phyloP scores from a whole-genome alignment of 176 grass and related monocot species.

The Phragmites australis region DNA sequence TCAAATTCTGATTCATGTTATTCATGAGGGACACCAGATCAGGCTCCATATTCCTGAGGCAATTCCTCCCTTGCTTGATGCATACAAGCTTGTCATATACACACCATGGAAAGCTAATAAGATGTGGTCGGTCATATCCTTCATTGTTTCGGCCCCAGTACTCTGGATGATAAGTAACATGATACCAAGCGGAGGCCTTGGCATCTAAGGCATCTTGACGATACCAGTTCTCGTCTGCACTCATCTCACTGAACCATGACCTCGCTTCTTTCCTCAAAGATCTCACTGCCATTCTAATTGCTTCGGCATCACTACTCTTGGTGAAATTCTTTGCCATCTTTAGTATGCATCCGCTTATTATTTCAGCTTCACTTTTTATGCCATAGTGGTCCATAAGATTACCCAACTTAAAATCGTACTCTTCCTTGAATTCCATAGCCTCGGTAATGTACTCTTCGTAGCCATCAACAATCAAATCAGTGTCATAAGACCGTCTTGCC shows the following conservation, averaged over 20 bases:
- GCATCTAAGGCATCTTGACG: slow-evolving; percentile 48
- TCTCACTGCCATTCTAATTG: slow-evolving; percentile 63
- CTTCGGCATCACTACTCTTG: slow-evolving; percentile 73
- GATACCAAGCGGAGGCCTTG: slow-evolving; percentile 93
- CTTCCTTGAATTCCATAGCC: slow-evolving; percentile 63
- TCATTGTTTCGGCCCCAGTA: slow-evolving; percentile 67
- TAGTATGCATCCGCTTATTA: slow-evolving; percentile 77
- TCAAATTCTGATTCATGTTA: slow-evolving; percentile 17
- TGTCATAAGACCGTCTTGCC: slow-evolving; percentile 65
- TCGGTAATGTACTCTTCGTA: slow-evolving; percentile 54
- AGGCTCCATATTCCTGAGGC: slow-evolving; percentile 28
- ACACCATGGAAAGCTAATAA: slow-evolving; percentile 93
- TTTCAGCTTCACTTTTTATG: slow-evolving; percentile 89
- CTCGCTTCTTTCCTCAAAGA: slow-evolving; percentile 81
- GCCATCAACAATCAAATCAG: slow-evolving; percentile 76
- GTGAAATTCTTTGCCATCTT: slow-evolving; percentile 86
- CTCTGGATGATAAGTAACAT: slow-evolving; percentile 69
- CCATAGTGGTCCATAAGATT: slow-evolving; percentile 94
- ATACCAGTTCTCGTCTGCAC: slow-evolving; percentile 20
- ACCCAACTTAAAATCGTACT: slow-evolving; percentile 83
- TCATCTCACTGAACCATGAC: slow-evolving; percentile 69
- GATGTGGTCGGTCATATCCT: slow-evolving; percentile 59
- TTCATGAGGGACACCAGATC: slow-evolving; percentile 38
- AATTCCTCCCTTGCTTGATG: slow-evolving; percentile 66
- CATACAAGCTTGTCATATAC: slow-evolving; percentile 61